Base-by-base conservation (phyloP, 768 basidiomycete genomes). In the Tulasnella sp. region DNA sequence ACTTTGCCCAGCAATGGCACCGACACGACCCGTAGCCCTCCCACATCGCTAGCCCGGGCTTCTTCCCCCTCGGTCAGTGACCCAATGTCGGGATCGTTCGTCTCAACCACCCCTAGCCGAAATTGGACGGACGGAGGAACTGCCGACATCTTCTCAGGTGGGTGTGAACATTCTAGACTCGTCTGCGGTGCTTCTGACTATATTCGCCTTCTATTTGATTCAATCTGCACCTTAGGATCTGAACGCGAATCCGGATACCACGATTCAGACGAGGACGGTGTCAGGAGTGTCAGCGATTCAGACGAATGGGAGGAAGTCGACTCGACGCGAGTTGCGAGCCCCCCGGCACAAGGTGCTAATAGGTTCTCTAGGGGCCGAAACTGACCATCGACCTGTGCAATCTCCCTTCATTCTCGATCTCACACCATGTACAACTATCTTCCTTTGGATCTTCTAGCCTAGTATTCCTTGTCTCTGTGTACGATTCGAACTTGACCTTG, bases 131-230 rank as follows among this genome's bases (percentile, higher is more conserved):
- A 70, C 17, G 69, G 69, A 40, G 69, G 69, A 52, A 70, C 69
- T 52, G 69, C 69, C 16, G 69, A 70, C 19, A 70, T 70, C 26
- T 70, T 70, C 44, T 70, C 69, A 70, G 69, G 69, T 52, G 26
- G 19, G 69, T 52, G 14, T 59, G 32, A 32, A 22, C 52, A 29
- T 29, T 59, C 16, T 14, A 26, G 52, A 59, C 32, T 59, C 52
- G 32, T 59, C 11, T 29, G 52, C 11, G 9, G 5, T 69, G 19
- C 16, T 19, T 19, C 41, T 42, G 14, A 52, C 32, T 36, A 26
- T 2, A 19, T 5, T 40, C 39, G 34, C 11, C 40, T 69, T 41
- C 34, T 52, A 14, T 69, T 22, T 41, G 35, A 35, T 36, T 47
- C 40, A 69, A 44, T 70, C 5, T 7, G 17, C 36, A 17, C 35